Evolutionary conservation across 139 green algal species (phyloP), one percentile per base, ranked within the genome.

Genomic region (Trebouxia sp.): DNA sequence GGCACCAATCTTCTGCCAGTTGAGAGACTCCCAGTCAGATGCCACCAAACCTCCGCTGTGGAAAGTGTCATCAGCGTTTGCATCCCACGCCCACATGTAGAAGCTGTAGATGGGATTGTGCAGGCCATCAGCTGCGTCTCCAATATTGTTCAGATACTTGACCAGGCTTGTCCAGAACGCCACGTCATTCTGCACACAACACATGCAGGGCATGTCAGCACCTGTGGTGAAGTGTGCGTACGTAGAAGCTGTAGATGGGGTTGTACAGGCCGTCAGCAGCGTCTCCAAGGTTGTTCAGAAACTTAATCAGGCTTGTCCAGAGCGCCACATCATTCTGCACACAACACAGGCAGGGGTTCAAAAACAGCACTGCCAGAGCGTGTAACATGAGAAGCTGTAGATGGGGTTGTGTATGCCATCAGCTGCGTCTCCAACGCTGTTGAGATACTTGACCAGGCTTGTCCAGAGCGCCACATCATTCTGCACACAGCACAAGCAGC

Each of bases 1-100:
- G 38, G 43, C 28, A n/a, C 62, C 69, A 14, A 82, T 24, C 62
- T 82, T 82, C 24, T 42, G 28, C 62, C 58, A 82, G 37, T 82
- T 45, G 15, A 82, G 72, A 20, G 20, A 35, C 10, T 41, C 41
- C 42, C 41, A 82, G 62, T 82, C 43, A 41, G 35, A 35, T 0
- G 58, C 41, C 42, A 76, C 37, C 30, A 82, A 20, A 14, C 78
- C 78, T 3, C 78, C 78, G 22, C 38, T 82, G 22, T 65, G n/a
- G 15, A 65, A 43, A 26, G 76, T 75, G 26, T 32, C 30, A 42
- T 56, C 53, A 32, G 58, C 39, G 20, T 66, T n/a, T 58, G 58
- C 78, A 53, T 79, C 72, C 72, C 72, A 79, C 6, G 72, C 72
- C 78, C 78, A 82, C 28, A 66, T 51, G 78, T 76, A 82, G 26